Evolutionary conservation across 768 basidiomycete genomes (phyloP).

Genomic region (Suillus placidus): DNA sequence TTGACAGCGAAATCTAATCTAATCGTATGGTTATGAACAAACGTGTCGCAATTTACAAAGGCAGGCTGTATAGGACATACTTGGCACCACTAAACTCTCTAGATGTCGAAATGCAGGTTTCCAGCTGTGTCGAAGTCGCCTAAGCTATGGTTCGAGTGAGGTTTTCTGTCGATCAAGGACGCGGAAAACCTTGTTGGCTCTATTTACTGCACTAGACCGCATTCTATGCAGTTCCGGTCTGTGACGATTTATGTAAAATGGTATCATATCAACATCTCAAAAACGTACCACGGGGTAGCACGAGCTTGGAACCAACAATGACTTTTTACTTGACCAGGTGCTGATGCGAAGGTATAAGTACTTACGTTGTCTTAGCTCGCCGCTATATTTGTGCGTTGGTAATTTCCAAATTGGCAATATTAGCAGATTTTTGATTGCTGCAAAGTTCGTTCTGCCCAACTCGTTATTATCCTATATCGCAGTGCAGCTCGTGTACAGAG

Average conservation of each 20-base stretch:
- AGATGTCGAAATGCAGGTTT: constrained; percentile 18
- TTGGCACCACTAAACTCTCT: constrained; percentile 15
- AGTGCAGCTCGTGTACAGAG: not conserved
- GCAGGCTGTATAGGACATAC: constrained; percentile 15
- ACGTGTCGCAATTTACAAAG: not conserved
- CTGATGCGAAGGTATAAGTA: not conserved
- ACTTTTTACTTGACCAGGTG: not conserved
- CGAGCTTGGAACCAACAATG: not conserved
- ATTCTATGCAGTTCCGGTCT: constrained; percentile 11
- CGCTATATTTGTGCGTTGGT: not conserved
- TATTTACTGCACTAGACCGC: constrained; percentile 24
- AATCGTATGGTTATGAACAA: not conserved
- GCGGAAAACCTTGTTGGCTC: constrained; percentile 39
- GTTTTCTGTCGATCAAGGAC: not conserved
- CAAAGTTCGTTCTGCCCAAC: not conserved
- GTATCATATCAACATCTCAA: not conserved
- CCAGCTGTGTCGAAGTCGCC: constrained; percentile 28
- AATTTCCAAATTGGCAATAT: constrained; percentile 8
- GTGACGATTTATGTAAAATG: not conserved
- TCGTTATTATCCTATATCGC: not conserved
- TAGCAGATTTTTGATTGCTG: constrained; percentile 1
- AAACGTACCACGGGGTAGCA: not conserved
- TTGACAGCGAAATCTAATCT: constrained; percentile 30
- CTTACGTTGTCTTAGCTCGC: not conserved
- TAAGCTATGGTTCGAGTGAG: constrained; percentile 13